A percentile compares a stretch with the other conserved stretches of the same genome.
Conservation (phyloP, 257 asterid genomes). For the Solanum megistacrolobum region DNA sequence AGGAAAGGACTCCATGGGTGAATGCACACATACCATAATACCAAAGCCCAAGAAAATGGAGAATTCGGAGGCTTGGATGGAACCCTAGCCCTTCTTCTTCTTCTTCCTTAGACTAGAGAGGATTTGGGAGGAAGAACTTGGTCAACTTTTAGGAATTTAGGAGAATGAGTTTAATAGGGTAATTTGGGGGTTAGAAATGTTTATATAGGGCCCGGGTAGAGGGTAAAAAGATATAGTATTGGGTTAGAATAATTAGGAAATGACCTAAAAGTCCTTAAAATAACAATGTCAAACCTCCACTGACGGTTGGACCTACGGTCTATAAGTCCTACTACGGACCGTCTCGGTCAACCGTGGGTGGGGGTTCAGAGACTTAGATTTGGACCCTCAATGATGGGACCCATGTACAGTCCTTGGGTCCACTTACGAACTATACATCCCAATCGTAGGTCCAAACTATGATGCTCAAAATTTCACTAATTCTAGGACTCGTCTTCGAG, state of each 20-base stretch:
- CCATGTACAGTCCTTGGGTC: too few relatives aligned
- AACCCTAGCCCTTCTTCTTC: background rate
- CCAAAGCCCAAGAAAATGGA: background rate
- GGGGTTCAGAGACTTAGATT: too few relatives aligned
- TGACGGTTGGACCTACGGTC: background rate
- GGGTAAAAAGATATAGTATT: background rate
- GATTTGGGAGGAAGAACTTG: background rate
- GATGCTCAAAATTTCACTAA: too few relatives aligned
- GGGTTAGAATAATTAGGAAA: too few relatives aligned
- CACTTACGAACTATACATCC: too few relatives aligned
- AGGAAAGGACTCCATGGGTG: background rate
- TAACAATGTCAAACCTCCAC: background rate
- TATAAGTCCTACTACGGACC: too few relatives aligned
- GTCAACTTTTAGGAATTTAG: background rate
- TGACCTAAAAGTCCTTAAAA: too few relatives aligned
- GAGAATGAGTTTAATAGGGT: background rate
- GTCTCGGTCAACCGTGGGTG: too few relatives aligned
- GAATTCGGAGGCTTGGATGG: background rate
- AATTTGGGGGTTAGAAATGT: background rate
- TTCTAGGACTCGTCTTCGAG: too few relatives aligned
- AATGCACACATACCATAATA: too few relatives aligned
- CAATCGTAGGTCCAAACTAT: too few relatives aligned
- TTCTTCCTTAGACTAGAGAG: background rate
- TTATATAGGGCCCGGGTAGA: background rate
- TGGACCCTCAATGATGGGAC: too few relatives aligned